Base-by-base conservation (phyloP, 305 asterid species). In the Fraxinus sp. region DNA sequence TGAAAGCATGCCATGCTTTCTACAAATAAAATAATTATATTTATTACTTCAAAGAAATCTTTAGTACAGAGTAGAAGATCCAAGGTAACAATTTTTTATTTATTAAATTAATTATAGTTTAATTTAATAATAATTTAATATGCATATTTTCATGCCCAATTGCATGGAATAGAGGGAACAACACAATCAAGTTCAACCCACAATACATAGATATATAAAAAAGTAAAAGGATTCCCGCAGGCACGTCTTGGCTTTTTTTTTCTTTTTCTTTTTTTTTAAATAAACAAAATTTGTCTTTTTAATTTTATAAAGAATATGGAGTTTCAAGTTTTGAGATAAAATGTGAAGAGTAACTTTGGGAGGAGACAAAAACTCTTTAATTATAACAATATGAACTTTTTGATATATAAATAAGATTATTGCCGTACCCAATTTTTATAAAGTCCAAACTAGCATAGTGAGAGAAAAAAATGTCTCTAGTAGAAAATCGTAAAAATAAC, bases 161-260 rank as follows among this genome's bases (percentile, higher is more conserved):
- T 90, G 97, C 89, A 91, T 91, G 97, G 95, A 91, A 88, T 88
- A 89, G 84, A 95, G 97, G 94, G 62, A 88, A 86, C 91, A 88
- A 74, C 24, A 30, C 80, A 36, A 49, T 41, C 57, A 46, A 46
- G 57, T 46, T 46, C 57, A 46, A 13, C 64, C 22, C 64, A 76
- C 82, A 83, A 64, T 80, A 81, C 81, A 81, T 81, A 55, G 88
- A 80, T 87, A 52, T 79, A 52, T 32, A 39, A 46, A 66, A 55
- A 80, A 79, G 46, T 11, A 37, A 18, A 68, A 32, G 81, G 86
- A 83, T 87, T 87, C 78, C 87, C 64, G 84, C 18, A 79, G 86
- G 79, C 87, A 78, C 66, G 81, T 72, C 82, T 77, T 57, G 57
- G 57, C 18, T 2, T 3, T 46, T 46, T 13, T 13, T 2, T 3